Conservation (phyloP, 192 early-diverging fungal genomes). For the Gaertneriomyces semiglobifer region DNA sequence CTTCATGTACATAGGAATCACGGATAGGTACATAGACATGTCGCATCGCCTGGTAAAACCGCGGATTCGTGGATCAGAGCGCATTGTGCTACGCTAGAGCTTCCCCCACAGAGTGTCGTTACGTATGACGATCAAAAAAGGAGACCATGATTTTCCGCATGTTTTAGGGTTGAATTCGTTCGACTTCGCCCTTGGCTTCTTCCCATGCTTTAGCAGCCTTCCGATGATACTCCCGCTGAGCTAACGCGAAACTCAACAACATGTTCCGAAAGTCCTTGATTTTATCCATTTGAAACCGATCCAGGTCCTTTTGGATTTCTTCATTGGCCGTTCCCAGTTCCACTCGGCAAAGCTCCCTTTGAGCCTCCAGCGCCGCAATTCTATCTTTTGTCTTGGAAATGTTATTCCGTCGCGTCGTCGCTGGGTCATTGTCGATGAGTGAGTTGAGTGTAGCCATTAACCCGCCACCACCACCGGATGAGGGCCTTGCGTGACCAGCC, state of each 20-base stretch:
- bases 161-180: slow-evolving; percentile 8
- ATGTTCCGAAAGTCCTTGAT: slow-evolving; percentile 78
- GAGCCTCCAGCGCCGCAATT: slow-evolving; percentile 74
- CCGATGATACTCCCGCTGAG: slow-evolving; percentile 35
- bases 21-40: too few relatives aligned
- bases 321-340: slow-evolving; percentile 76
- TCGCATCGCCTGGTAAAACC: too few relatives aligned
- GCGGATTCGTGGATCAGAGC: too few relatives aligned
- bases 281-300: slow-evolving; percentile 93
- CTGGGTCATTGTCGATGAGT: slow-evolving; percentile 94
- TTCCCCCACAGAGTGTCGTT: too few relatives aligned
- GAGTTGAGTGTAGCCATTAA: slow-evolving; percentile 73
- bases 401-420: slow-evolving; percentile 78
- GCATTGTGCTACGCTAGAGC: too few relatives aligned
- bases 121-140: too few relatives aligned
- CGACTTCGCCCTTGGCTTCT: slow-evolving; percentile 32
- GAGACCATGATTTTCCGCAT: background rate
- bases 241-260: slow-evolving; percentile 56
- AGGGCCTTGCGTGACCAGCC: slow-evolving; percentile 18
- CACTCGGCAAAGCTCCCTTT: slow-evolving; percentile 64
- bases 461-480: slow-evolving; percentile 6
- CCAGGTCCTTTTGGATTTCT: slow-evolving; percentile 83
- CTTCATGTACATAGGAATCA: too few relatives aligned
- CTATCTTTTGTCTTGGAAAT: slow-evolving; percentile 83
- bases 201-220: slow-evolving; percentile 34